phyloP scores from a whole-genome alignment of 2,329 filamentous ascomycete species.

The Phaeosphaeriaceae sp. region DNA sequence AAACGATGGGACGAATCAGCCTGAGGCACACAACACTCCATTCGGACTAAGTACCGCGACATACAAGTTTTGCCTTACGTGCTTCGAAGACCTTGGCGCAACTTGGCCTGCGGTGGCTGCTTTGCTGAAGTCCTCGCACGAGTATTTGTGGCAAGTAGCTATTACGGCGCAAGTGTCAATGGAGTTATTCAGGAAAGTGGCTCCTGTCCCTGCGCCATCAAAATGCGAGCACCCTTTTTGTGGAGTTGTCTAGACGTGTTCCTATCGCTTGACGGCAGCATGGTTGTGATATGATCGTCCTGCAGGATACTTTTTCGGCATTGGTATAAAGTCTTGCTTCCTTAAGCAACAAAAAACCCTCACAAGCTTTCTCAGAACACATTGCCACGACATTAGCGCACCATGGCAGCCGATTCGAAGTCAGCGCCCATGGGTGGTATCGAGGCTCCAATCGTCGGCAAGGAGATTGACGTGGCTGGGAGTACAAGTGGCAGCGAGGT shows the following conservation, averaged over 20 bases:
- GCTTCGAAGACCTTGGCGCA: constrained; percentile 17
- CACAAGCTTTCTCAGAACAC: constrained; percentile 2
- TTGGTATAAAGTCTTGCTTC: not conserved
- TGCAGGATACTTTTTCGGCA: not conserved
- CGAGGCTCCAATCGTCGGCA: constrained; percentile 20
- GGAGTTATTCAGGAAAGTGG: not conserved
- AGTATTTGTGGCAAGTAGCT: not conserved
- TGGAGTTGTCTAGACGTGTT: not conserved
- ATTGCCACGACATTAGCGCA: constrained; percentile 1
- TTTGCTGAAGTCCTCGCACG: constrained; percentile 2
- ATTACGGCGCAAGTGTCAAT: not conserved
- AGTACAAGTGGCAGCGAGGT: constrained; percentile 29
- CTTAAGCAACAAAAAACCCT: not conserved
- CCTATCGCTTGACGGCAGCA: not conserved
- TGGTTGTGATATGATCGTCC: not conserved
- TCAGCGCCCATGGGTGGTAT: constrained; percentile 5
- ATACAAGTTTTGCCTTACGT: constrained; percentile 30
- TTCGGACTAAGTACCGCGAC: constrained; percentile 10
- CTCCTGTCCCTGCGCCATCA: constrained; percentile 3
- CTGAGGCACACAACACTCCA: constrained; percentile 2
- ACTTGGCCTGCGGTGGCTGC: constrained; percentile 4
- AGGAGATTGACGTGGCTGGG: constrained; percentile 24
- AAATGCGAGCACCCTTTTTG: not conserved
- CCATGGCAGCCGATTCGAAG: constrained; percentile 10
- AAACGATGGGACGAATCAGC: constrained; percentile 31